Evolutionary conservation across 495 filamentous ascomycete species (phyloP).

Genomic region (Podospora fimiseda): DNA sequence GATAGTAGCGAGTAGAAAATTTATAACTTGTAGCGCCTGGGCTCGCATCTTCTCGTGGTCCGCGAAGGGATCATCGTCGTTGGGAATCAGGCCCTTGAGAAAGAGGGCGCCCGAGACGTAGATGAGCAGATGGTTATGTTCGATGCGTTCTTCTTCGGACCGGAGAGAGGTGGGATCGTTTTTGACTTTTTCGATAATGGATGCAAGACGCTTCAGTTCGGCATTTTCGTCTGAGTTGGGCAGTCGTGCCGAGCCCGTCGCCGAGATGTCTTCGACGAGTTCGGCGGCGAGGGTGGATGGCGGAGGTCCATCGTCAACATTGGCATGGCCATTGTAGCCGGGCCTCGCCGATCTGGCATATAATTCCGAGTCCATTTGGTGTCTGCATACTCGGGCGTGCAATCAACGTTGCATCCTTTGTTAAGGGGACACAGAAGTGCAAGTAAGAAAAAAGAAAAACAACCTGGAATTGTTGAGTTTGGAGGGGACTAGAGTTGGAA

Average conservation of each 20-base stretch:
- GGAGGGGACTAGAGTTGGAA: too few species aligned
- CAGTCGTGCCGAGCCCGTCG: slow-evolving; percentile 28
- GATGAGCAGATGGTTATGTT: slow-evolving; percentile 75
- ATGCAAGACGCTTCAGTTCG: slow-evolving; percentile 38
- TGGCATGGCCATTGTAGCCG: slow-evolving; percentile 8
- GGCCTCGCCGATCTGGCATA: slow-evolving; percentile 14
- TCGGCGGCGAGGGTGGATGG: slow-evolving; percentile 66
- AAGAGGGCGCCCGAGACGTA: slow-evolving; percentile 77
- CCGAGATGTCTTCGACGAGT: slow-evolving; percentile 51
- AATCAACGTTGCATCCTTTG: background rate
- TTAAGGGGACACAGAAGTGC: background rate
- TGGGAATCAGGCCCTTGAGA: slow-evolving; percentile 54
- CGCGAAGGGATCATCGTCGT: slow-evolving; percentile 53
- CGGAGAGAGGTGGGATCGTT: slow-evolving; percentile 34
- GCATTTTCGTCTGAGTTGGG: slow-evolving; percentile 36
- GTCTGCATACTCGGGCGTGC: slow-evolving; percentile 8
- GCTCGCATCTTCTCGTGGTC: slow-evolving; percentile 43
- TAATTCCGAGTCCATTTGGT: slow-evolving; percentile 17
- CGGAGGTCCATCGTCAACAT: slow-evolving; percentile 32
- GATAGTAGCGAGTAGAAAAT: slow-evolving; percentile 59
- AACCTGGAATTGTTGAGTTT: background rate
- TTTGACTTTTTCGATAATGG: slow-evolving; percentile 36
- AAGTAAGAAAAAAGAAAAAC: background rate
- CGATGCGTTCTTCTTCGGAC: slow-evolving; percentile 56
- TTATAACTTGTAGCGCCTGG: slow-evolving; percentile 64